Percentiles rank a stretch among this genome's conserved stretches.
These are phyloP conservation scores for Arctium lappa DNA, from an alignment of 129 eudicot species.

Conservation along the genomic window DNA sequence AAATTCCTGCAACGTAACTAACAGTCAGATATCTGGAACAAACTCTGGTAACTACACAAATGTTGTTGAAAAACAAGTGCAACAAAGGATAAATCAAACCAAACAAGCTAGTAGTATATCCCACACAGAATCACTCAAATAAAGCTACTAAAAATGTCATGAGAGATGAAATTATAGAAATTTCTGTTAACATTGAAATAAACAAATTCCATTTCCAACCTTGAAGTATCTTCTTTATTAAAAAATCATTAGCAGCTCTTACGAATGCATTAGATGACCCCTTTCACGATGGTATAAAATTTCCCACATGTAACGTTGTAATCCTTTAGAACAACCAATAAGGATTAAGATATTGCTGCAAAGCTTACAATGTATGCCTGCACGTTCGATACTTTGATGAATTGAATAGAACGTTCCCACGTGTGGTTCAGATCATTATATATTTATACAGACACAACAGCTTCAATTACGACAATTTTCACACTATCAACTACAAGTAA, in stretches of 20 bases:
- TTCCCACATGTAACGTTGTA: too few species aligned
- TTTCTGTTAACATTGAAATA: background rate
- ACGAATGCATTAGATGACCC: background rate
- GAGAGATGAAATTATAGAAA: background rate
- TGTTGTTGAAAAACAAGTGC: background rate
- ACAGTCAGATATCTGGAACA: background rate
- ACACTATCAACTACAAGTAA: background rate
- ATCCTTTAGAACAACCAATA: background rate
- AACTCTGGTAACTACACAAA: background rate
- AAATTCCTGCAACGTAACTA: constrained; percentile 26
- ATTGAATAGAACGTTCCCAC: background rate
- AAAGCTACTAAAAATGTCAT: background rate
- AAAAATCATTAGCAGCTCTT: background rate
- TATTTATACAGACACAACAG: too few species aligned
- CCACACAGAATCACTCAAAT: too few species aligned
- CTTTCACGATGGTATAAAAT: too few species aligned
- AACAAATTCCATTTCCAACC: background rate
- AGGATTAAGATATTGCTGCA: background rate
- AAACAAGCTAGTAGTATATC: too few species aligned
- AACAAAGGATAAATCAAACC: background rate
- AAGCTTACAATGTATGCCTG: background rate
- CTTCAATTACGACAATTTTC: background rate
- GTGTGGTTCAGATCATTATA: too few species aligned
- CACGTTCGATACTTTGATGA: too few species aligned
- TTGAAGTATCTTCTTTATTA: too few species aligned